Conservation (phyloP, 1,284 basidiomycete genomes). For the Puccinia triticina region DNA sequence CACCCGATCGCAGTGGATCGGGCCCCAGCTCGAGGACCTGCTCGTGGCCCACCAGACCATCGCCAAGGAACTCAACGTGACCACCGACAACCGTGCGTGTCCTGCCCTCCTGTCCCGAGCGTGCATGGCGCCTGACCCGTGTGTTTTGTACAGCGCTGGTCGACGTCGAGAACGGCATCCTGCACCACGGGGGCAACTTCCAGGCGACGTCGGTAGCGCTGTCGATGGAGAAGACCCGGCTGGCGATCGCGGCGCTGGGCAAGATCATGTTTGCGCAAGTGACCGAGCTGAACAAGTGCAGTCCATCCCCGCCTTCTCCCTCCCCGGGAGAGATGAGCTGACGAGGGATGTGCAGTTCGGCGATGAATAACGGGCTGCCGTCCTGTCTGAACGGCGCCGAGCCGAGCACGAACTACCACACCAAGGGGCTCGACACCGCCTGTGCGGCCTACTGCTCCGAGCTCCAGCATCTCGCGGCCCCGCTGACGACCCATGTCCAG, state of each 20-base stretch:
- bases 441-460: slow-evolving; percentile 78
- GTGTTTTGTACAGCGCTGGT: slow-evolving; percentile 77
- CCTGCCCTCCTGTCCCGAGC: no score
- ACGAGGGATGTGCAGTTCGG: slow-evolving; percentile 61
- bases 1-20: no score
- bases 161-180: slow-evolving; percentile 69
- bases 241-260: slow-evolving; percentile 77
- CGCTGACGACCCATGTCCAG: slow-evolving; percentile 73
- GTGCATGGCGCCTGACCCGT: no score
- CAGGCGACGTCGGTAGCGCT: slow-evolving; percentile 83
- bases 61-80: slow-evolving; percentile 80
- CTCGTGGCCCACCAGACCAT: slow-evolving; percentile 69
- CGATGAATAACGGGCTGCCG: slow-evolving; percentile 79
- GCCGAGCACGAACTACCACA: slow-evolving; percentile 58
- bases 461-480: slow-evolving; percentile 78
- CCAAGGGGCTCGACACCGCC: slow-evolving; percentile 82
- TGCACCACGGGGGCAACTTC: slow-evolving; percentile 84
- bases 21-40: slow-evolving; percentile 81
- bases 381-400: slow-evolving; percentile 78
- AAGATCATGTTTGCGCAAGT: slow-evolving; percentile 80
- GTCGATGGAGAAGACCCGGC: slow-evolving; percentile 82
- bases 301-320: background rate
- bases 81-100: slow-evolving; percentile 64
- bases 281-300: slow-evolving; percentile 73
- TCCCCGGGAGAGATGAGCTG: background rate